Evolutionary conservation across 1,284 basidiomycete species (phyloP), one percentile per base, ranked within the genome.

Genomic region (Trichosporon sp.): DNA sequence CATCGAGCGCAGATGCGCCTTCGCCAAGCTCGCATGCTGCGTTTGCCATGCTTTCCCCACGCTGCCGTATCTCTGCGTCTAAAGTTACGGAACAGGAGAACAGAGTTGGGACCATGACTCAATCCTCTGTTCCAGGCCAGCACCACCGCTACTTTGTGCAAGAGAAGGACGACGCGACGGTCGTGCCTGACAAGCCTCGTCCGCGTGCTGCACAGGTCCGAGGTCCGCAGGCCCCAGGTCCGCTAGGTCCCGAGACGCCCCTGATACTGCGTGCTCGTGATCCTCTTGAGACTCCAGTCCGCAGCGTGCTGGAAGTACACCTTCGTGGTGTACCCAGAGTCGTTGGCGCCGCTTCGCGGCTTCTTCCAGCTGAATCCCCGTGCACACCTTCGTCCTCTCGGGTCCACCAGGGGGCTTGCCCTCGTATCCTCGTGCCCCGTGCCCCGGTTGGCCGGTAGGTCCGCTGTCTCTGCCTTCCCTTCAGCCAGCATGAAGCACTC

Each of bases 1-100:
- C 26, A 26, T 26, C 26, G 26, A 26, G 26, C 26, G 26, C 26
- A 26, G 26, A 26, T 26, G 26, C 26, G 26, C 26, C 26, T 26
- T 26, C 26, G 26, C 26, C 26, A 26, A 26, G 26, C 26, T 26
- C 26, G 26, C 26, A 26, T 26, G 26, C 26, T 26, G 19, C 51
- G 12, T 12, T 40, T 40, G 38, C 38, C 8, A 54, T 21, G 51
- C 51, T 26, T 16, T 63, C 31, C 59, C 38, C 59, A 63, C 31
- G 59, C 31, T 63, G 31, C 32, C 32, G 59, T 63, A 35, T 32
- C 59, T 32, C 59, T 63, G 59, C 59, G 59, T 63, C 32, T 63
- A 63, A 59, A 63, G 14, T 63, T 66, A 66, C 40, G 26, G 46
- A 43, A 51, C 40, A 66, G n/a, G 65, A 35, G 35, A 66, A 46